phyloP scores from a whole-genome alignment of 257 asterid genomes.

The Cynanchum wilfordii region DNA sequence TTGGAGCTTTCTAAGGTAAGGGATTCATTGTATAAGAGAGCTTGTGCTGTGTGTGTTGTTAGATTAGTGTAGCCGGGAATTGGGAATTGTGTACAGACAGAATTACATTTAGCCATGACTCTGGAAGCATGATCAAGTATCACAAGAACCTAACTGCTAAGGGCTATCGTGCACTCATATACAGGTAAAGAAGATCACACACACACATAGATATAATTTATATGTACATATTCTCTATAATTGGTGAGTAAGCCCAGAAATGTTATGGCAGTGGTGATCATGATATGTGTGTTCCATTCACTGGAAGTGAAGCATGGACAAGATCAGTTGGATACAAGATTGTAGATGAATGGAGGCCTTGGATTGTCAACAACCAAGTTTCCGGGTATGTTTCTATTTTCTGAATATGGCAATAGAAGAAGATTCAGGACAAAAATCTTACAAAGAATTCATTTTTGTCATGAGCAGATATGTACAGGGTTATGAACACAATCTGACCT shows the following conservation, averaged over 20 bases:
- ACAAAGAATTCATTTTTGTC: not conserved
- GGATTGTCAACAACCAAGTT: constrained; percentile 64
- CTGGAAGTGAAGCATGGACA: constrained; percentile 92
- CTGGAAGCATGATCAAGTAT: constrained; percentile 93
- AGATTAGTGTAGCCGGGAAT: constrained; percentile 42
- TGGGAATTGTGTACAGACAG: constrained; percentile 76
- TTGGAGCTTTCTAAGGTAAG: constrained; percentile 5
- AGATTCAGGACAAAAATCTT: not conserved
- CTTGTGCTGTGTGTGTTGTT: constrained; percentile 10
- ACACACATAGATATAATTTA: no score
- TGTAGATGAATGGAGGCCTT: constrained; percentile 80
- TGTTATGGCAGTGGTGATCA: constrained; percentile 76
- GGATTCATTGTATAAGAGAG: constrained; percentile 12
- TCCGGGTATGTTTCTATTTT: constrained; percentile 55
- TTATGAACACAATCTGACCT: constrained; percentile 70
- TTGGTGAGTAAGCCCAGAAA: not conserved
- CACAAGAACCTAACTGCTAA: constrained; percentile 75
- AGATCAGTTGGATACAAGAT: constrained; percentile 71
- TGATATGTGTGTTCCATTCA: constrained; percentile 93
- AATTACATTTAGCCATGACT: constrained; percentile 54
- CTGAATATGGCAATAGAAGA: not conserved
- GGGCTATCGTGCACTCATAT: constrained; percentile 84
- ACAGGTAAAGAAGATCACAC: constrained; percentile 10
- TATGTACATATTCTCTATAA: not conserved
- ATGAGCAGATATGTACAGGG: constrained; percentile 62